Evolutionary conservation across 2,329 filamentous ascomycete genomes (phyloP).

Genomic region (Capronia epimyces): DNA sequence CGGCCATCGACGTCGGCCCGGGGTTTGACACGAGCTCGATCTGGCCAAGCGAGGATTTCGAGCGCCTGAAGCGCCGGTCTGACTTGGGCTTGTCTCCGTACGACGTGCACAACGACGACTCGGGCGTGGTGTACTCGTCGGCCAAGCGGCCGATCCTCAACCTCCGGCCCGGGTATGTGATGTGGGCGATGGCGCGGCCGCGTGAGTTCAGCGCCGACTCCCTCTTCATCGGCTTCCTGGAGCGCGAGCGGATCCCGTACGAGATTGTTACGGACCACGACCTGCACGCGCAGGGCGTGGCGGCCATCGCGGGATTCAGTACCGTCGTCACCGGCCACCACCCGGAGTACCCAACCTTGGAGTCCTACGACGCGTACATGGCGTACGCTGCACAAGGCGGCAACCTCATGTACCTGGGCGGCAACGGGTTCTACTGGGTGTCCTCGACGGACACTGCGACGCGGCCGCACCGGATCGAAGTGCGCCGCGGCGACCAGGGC

Average conservation of each 20-base stretch:
- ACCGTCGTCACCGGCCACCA: conserved; percentile 33
- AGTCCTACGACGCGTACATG: conserved; percentile 31
- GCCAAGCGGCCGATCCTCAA: conserved; percentile 37
- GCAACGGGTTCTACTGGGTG: conserved; percentile 36
- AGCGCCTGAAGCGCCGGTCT: conserved; percentile 31
- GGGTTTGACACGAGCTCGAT: conserved; percentile 12
- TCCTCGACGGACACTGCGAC: conserved; percentile 7
- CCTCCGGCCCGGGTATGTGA: conserved; percentile 35
- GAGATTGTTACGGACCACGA: conserved; percentile 38
- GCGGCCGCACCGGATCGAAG: conserved; percentile 31
- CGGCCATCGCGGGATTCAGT: conserved; percentile 24
- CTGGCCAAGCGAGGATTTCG: conserved; percentile 19
- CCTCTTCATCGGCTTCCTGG: conserved; percentile 35
- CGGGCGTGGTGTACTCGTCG: conserved; percentile 33
- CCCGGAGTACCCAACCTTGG: conserved; percentile 34
- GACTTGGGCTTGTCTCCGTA: conserved; percentile 39
- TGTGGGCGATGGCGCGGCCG: conserved; percentile 36
- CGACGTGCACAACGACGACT: conserved; percentile 37
- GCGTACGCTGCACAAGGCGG: conserved; percentile 32
- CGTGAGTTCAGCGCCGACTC: conserved; percentile 37
- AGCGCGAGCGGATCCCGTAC: conserved; percentile 32
- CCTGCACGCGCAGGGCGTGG: conserved; percentile 29
- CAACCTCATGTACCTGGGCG: conserved; percentile 37
- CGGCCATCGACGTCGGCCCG: conserved; percentile 18
- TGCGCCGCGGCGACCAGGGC: conserved; percentile 33